Evolutionary conservation across 768 basidiomycete genomes (phyloP), one percentile per base, ranked within the genome.

Genomic region (Boletus subparvulus): DNA sequence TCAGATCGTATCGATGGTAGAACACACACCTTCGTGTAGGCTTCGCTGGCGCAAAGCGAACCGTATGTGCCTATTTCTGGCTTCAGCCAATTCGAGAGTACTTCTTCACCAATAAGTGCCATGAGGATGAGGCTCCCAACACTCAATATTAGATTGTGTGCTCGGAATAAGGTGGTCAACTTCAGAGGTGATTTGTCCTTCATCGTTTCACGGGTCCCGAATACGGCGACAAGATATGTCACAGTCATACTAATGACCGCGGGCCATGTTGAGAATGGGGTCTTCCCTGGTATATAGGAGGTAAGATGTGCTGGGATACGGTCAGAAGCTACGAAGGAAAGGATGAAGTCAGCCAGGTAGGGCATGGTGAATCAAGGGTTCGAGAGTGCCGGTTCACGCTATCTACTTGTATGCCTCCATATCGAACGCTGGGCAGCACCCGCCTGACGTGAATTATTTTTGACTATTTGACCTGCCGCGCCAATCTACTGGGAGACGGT

Each of bases 121-220:
- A 98, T 83, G 28, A 98, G 78, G 47, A 95, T 71, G 32, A 83
- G 76, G 61, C 92, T 94, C 28, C 91, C 94, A 26, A 77, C 73
- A 65, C 90, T 91, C 56, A 98, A 81, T 67, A 94, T 69, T 58
- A 94, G 73, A 74, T 98, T 98, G 75, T 98, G 95, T 21, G 80
- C 67, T 76, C 90, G 91, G 78, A 95, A 96, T 49, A 91, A 78
- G 58, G 79, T 72, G 47, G 85, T 88, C 68, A 94, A 83, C 75
- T 84, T 88, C 67, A 82, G 77, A 3, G 92, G 80, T 64, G 80
- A 75, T 58, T 79, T 78, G 68, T 83, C 83, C 79, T 85, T 88
- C 94, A 97, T 95, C 65, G 87, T 72, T 61, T 85, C 84, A 68
- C 87, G 85, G 46, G 90, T 82, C 58, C 88, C 83, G 66, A 96